phyloP scores from a whole-genome alignment of 257 asterid species.

The Penstemon newberryi region DNA sequence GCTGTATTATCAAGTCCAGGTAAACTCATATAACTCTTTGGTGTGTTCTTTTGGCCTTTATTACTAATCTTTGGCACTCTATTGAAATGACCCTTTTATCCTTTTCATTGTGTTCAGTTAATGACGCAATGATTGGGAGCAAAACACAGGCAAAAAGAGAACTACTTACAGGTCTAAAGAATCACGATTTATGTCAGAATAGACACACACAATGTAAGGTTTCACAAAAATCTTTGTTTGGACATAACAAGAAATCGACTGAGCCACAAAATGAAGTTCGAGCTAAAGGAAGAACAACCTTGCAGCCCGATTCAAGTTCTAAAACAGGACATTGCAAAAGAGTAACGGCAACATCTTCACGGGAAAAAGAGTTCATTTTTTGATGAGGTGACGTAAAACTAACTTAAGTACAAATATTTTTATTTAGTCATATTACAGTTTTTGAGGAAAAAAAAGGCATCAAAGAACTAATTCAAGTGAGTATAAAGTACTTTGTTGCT shows the following conservation, averaged over 20 bases:
- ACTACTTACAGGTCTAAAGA: conserved; percentile 42
- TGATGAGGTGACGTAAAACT: conserved; percentile 10
- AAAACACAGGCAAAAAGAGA: conserved; percentile 46
- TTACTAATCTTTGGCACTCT: neutral
- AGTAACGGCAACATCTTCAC: conserved; percentile 14
- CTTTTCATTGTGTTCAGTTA: conserved; percentile 43
- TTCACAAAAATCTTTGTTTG: conserved; percentile 45
- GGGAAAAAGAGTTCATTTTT: conserved; percentile 7
- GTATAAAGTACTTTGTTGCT: no score
- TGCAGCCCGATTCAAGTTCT: conserved; percentile 28
- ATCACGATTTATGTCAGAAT: conserved; percentile 35
- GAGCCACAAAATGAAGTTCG: conserved; percentile 30
- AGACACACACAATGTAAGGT: conserved; percentile 49
- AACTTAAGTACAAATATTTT: neutral
- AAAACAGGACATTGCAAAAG: conserved; percentile 28
- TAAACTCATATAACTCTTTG: conserved; percentile 16
- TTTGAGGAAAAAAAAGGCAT: neutral
- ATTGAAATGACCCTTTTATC: conserved; percentile 8
- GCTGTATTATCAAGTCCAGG: conserved; percentile 98
- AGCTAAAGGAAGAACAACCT: conserved; percentile 36
- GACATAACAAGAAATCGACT: conserved; percentile 30
- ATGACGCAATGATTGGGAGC: conserved; percentile 57
- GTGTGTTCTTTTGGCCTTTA: neutral
- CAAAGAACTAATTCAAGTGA: neutral
- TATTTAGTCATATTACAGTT: neutral